Evolutionary conservation across 1,139 yeast species (phyloP).

Genomic region (Yamadazyma buinensis): DNA sequence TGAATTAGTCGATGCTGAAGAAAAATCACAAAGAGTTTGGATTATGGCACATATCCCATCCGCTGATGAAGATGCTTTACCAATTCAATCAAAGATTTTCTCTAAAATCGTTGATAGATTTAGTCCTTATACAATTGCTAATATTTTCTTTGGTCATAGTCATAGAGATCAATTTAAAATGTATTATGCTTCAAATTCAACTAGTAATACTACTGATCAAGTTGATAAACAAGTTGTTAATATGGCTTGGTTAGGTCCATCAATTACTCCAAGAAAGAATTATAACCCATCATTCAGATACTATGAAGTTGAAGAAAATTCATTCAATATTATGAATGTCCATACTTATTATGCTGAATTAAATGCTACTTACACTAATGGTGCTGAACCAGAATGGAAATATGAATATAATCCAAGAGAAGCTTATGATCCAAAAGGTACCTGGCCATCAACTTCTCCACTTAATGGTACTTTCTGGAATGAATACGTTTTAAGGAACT

Average conservation of each 20-base stretch:
- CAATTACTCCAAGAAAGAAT: slow-evolving; percentile 57
- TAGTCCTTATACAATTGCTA: slow-evolving; percentile 66
- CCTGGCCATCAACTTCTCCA: slow-evolving; percentile 54
- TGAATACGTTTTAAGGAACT: slow-evolving; percentile 29
- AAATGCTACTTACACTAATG: slow-evolving; percentile 47
- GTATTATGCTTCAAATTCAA: slow-evolving; percentile 40
- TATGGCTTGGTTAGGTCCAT: slow-evolving; percentile 63
- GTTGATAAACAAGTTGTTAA: slow-evolving; percentile 35
- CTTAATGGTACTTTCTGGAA: slow-evolving; percentile 62
- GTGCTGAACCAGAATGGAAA: slow-evolving; percentile 52
- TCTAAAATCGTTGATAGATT: slow-evolving; percentile 59
- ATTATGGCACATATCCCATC: slow-evolving; percentile 66
- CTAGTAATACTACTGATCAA: slow-evolving; percentile 33
- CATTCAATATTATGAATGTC: slow-evolving; percentile 59
- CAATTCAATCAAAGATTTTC: slow-evolving; percentile 56
- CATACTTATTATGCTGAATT: slow-evolving; percentile 52
- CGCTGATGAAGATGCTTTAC: slow-evolving; percentile 51
- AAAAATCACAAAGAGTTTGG: slow-evolving; percentile 61
- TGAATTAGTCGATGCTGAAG: slow-evolving; percentile 58
- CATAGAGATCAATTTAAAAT: slow-evolving; percentile 66
- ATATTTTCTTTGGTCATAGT: slow-evolving; percentile 68
- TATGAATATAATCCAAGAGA: slow-evolving; percentile 55
- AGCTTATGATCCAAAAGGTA: slow-evolving; percentile 36
- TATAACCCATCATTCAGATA: slow-evolving; percentile 71
- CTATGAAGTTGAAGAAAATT: slow-evolving; percentile 60